Conservation (phyloP, 441 rosid species). For the Erodium chrysanthum region DNA sequence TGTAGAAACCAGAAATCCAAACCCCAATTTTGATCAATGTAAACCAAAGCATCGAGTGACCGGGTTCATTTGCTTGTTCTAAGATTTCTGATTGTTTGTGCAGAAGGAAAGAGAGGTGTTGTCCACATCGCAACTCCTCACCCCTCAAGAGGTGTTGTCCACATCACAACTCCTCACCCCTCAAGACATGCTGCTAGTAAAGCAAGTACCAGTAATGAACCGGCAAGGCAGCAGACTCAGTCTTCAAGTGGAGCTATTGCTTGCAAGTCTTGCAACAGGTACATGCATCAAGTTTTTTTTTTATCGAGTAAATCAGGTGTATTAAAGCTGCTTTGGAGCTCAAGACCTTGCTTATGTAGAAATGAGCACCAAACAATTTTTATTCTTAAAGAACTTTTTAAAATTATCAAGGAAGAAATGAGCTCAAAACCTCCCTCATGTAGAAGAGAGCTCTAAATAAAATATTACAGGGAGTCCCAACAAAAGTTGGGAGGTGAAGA, state of each 20-base stretch:
- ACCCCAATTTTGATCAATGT: neutral
- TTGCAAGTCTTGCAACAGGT: conserved; percentile 64
- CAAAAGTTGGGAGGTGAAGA: too few species aligned
- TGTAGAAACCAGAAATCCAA: too few species aligned
- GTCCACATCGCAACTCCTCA: conserved; percentile 60
- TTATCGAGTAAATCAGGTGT: too few species aligned
- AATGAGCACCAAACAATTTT: too few species aligned
- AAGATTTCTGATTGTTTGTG: neutral
- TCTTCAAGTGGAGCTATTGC: conserved; percentile 31
- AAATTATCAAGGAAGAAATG: too few species aligned
- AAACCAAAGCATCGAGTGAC: neutral
- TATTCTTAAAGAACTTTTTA: too few species aligned
- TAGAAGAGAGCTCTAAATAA: too few species aligned
- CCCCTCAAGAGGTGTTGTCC: conserved; percentile 43
- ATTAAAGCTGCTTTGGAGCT: neutral
- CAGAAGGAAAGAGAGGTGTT: conserved; percentile 45
- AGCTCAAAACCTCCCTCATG: too few species aligned
- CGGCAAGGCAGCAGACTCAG: conserved; percentile 33
- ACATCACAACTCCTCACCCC: conserved; percentile 67
- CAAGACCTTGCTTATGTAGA: too few species aligned
- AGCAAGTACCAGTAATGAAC: conserved; percentile 28
- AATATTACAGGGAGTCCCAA: too few species aligned
- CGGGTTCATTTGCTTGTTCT: too few species aligned
- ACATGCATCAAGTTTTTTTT: neutral
- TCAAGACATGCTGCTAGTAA: conserved; percentile 44